A percentile compares a stretch with the other conserved stretches of the same genome.
Conservation (phyloP, 352 stramenopile species). For the Aphanomyces invadans region DNA sequence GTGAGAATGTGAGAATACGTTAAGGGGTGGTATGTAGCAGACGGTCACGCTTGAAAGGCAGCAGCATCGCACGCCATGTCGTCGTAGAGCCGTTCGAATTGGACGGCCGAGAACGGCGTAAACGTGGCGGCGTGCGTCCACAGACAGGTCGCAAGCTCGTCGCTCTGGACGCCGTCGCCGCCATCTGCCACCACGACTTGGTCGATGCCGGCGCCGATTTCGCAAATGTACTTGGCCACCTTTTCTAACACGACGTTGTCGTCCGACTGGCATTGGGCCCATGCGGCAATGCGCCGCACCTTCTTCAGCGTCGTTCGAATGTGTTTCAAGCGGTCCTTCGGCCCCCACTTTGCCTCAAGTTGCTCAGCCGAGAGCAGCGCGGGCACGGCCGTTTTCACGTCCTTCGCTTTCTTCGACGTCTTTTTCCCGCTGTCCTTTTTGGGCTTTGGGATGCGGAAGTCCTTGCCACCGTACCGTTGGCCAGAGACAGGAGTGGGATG, state of each 20-base stretch:
- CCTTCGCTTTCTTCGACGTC: not conserved
- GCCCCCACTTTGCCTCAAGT: constrained; percentile 71
- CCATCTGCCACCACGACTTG: constrained; percentile 39
- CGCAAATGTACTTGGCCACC: constrained; percentile 79
- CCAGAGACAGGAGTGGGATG: not conserved
- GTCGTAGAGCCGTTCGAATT: constrained; percentile 81
- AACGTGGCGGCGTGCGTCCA: constrained; percentile 72
- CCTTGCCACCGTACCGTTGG: constrained; percentile 20
- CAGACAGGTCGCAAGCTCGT: constrained; percentile 69
- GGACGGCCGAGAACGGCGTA: constrained; percentile 61
- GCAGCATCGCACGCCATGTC: constrained; percentile 72
- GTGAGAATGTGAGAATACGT: not conserved
- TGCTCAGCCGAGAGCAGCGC: constrained; percentile 39
- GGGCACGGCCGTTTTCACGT: not conserved
- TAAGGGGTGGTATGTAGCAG: not conserved
- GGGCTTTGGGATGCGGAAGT: constrained; percentile 8
- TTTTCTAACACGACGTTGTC: constrained; percentile 75
- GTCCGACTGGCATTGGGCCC: constrained; percentile 74
- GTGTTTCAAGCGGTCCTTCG: constrained; percentile 59
- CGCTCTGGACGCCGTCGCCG: constrained; percentile 43
- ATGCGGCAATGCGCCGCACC: constrained; percentile 77
- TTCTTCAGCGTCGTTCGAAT: constrained; percentile 80
- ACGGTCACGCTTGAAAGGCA: not conserved
- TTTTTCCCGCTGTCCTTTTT: not conserved
- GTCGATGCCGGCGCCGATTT: constrained; percentile 74